Percentiles rank a stretch among this genome's conserved stretches.
Conservation (phyloP, 2,329 filamentous ascomycete genomes). For the Pseudocercospora musae region DNA sequence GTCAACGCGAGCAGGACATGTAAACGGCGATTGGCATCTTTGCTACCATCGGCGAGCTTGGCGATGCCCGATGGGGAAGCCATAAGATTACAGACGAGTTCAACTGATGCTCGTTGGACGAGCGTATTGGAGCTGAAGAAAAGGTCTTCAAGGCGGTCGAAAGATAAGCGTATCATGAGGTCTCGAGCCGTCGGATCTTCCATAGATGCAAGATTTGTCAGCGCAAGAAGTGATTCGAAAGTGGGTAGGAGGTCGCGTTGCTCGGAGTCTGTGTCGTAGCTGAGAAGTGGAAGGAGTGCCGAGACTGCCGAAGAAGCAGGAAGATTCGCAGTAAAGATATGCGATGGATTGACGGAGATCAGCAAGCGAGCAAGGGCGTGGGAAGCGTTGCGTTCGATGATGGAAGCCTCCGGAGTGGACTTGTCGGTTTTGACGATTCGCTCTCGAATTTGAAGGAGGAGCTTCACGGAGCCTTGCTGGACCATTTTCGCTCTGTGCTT, state of each 20-base stretch:
- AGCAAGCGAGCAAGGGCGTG: slow-evolving; percentile 57
- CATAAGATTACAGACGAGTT: slow-evolving; percentile 88
- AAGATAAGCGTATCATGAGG: slow-evolving; percentile 66
- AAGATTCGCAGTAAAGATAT: slow-evolving; percentile 77
- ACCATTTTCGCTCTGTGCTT: slow-evolving; percentile 74
- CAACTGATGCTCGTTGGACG: slow-evolving; percentile 78
- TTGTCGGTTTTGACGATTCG: slow-evolving; percentile 54
- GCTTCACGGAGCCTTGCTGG: slow-evolving; percentile 88
- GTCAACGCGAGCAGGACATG: slow-evolving; percentile 84
- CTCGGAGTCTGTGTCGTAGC: slow-evolving; percentile 56
- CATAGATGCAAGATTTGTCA: slow-evolving; percentile 85
- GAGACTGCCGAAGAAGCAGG: slow-evolving; percentile 74
- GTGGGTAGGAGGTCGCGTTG: slow-evolving; percentile 77
- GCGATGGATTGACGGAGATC: slow-evolving; percentile 57
- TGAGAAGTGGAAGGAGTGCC: slow-evolving; percentile 72
- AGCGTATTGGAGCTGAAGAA: slow-evolving; percentile 72
- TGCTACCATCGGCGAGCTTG: slow-evolving; percentile 65
- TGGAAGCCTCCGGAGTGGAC: slow-evolving; percentile 27
- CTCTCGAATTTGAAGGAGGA: slow-evolving; percentile 70
- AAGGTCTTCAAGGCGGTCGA: slow-evolving; percentile 77
- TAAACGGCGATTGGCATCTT: slow-evolving; percentile 68
- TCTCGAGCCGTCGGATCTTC: slow-evolving; percentile 62
- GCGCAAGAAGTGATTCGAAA: slow-evolving; percentile 85
- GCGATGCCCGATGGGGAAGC: slow-evolving; percentile 63
- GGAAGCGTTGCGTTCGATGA: slow-evolving; percentile 33